Conservation (phyloP, 1,139 yeast species). For the Protomyces inouyei region DNA sequence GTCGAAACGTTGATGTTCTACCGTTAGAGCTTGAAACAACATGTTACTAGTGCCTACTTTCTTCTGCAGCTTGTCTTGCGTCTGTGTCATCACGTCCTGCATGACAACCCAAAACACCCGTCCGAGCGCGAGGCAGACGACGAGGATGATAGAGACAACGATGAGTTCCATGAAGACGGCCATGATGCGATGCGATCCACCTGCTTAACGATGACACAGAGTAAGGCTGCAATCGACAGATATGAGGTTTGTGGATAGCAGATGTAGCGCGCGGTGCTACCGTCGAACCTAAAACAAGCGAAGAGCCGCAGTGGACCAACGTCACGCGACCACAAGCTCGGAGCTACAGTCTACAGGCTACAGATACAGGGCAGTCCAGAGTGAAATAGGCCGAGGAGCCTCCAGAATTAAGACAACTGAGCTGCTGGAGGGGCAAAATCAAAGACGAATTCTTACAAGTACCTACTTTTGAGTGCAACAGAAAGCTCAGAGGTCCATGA, state of each 20-base stretch:
- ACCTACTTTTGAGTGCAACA: too few species aligned
- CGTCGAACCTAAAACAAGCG: neutral
- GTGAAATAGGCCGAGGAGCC: too few species aligned
- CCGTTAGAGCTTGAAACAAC: neutral
- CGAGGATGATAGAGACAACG: neutral
- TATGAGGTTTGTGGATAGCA: neutral
- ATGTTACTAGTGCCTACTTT: neutral
- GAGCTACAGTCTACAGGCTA: too few species aligned
- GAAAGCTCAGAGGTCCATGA: neutral
- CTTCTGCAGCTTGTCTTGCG: neutral
- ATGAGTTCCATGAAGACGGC: neutral
- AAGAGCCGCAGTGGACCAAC: neutral
- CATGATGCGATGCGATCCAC: neutral
- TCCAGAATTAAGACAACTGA: too few species aligned
- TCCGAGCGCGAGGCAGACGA: neutral
- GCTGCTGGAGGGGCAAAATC: too few species aligned
- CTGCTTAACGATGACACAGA: neutral
- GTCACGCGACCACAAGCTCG: neutral
- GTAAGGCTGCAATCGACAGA: neutral
- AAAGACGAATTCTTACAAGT: too few species aligned
- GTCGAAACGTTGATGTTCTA: conserved; percentile 3
- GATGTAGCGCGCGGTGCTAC: neutral
- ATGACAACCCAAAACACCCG: neutral
- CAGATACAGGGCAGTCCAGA: too few species aligned
- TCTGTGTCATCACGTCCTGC: neutral